These are phyloP conservation scores for Polyporus tsugae DNA, from an alignment of 1,284 basidiomycete species.

Conservation along the genomic window DNA sequence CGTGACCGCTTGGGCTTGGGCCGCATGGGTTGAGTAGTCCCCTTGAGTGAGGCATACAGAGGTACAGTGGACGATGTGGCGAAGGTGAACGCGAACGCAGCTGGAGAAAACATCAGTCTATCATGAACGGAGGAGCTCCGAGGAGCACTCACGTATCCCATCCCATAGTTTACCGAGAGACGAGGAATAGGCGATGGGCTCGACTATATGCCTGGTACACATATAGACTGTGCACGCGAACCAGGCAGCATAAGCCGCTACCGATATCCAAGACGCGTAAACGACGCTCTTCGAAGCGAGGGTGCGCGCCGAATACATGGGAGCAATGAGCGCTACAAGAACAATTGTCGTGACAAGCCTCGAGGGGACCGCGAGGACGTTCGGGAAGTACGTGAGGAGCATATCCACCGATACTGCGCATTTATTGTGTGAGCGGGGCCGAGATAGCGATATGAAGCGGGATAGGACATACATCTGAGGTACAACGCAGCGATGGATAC, in stretches of 20 bases:
- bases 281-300: slow-evolving; percentile 60
- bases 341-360: slow-evolving; percentile 45
- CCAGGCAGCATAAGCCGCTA: slow-evolving; percentile 67
- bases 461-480: slow-evolving; percentile 61
- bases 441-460: not conserved
- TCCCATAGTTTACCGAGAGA: slow-evolving; percentile 64
- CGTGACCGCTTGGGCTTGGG: slow-evolving; percentile 57
- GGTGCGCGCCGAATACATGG: slow-evolving; percentile 60
- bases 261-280: slow-evolving; percentile 64
- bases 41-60: slow-evolving; percentile 66
- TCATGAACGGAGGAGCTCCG: not conserved
- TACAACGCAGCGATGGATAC: slow-evolving; percentile 66
- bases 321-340: slow-evolving; percentile 53
- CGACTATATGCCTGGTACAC: slow-evolving; percentile 53
- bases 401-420: slow-evolving; percentile 58
- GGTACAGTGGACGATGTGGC: slow-evolving; percentile 69
- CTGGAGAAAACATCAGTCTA: slow-evolving; percentile 41
- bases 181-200: slow-evolving; percentile 47
- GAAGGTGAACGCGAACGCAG: slow-evolving; percentile 67
- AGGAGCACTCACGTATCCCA: slow-evolving; percentile 61
- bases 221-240: slow-evolving; percentile 58
- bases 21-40: slow-evolving; percentile 46
- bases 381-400: slow-evolving; percentile 54
- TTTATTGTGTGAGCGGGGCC: not conserved
- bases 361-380: slow-evolving; percentile 41